A percentile compares a stretch with the other conserved stretches of the same genome.
Evolutionary conservation across 768 basidiomycete genomes (phyloP).

Genomic region (Butyriboletus loyo): DNA sequence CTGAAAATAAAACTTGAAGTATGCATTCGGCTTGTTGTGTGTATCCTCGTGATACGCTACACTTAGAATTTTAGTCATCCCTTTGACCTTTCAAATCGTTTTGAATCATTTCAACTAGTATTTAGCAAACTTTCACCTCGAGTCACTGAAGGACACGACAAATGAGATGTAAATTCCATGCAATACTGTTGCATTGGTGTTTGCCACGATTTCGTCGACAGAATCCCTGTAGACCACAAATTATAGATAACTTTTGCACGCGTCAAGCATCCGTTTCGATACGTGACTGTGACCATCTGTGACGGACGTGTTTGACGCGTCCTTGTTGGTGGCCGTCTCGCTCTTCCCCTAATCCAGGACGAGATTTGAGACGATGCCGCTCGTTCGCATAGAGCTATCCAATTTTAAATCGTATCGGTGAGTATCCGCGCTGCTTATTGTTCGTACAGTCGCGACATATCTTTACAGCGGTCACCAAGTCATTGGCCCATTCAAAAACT

Average conservation of each 20-base stretch:
- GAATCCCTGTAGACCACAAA: background rate
- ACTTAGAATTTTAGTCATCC: slow-evolving; percentile 9
- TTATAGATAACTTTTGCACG: background rate
- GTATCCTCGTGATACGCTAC: background rate
- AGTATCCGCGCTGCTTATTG: slow-evolving; percentile 6
- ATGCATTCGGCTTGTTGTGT: background rate
- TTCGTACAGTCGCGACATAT: slow-evolving; percentile 4
- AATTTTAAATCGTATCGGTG: slow-evolving; percentile 97
- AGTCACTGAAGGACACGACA: background rate
- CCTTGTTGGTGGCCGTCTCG: slow-evolving; percentile 12
- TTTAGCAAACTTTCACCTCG: background rate
- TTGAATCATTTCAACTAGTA: background rate
- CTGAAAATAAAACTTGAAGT: background rate
- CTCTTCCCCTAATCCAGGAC: slow-evolving; percentile 20
- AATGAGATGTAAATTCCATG: background rate
- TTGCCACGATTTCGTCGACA: background rate
- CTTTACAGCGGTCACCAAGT: slow-evolving; percentile 66
- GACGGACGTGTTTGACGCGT: slow-evolving; percentile 28
- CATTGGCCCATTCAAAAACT: slow-evolving; percentile 89
- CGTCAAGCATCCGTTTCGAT: too few relatives aligned
- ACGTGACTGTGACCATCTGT: slow-evolving; percentile 19
- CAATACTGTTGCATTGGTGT: background rate
- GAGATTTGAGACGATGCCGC: slow-evolving; percentile 54
- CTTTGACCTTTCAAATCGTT: slow-evolving; percentile 3
- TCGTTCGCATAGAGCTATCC: slow-evolving; percentile 82